Evolutionary conservation across 108 stramenopile genomes (phyloP).

Genomic region (Conticribra guillardii): DNA sequence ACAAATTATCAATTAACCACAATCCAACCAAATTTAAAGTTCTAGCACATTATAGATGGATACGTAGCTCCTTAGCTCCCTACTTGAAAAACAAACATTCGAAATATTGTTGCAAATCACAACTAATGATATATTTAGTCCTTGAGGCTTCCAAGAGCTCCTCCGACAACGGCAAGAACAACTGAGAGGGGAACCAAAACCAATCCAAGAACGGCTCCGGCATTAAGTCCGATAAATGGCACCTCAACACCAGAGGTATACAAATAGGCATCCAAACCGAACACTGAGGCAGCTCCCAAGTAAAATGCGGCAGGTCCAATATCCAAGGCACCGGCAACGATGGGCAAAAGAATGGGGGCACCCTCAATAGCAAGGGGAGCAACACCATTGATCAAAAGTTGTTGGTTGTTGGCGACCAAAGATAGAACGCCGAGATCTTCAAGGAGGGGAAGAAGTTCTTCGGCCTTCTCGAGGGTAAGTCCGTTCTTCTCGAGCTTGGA

Average conservation of each 20-base stretch:
- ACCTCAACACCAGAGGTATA: slow-evolving; percentile 67
- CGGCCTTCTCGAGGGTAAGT: slow-evolving; percentile 75
- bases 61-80: not conserved
- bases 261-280: slow-evolving; percentile 62
- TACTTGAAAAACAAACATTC: not conserved
- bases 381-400: slow-evolving; percentile 79
- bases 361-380: slow-evolving; percentile 81
- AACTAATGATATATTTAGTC: slow-evolving; percentile 46
- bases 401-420: slow-evolving; percentile 86
- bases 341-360: slow-evolving; percentile 78
- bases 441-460: slow-evolving; percentile 71
- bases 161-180: slow-evolving; percentile 67
- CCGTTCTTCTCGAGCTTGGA: slow-evolving; percentile 83
- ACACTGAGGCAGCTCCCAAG: slow-evolving; percentile 57
- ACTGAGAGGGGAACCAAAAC: slow-evolving; percentile 72
- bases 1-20: too few relatives aligned
- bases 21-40: too few relatives aligned
- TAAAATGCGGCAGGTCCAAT: slow-evolving; percentile 79
- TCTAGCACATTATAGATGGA: too few relatives aligned
- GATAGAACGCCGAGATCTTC: slow-evolving; percentile 73
- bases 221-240: slow-evolving; percentile 79
- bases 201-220: slow-evolving; percentile 65
- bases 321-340: slow-evolving; percentile 77
- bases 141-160: slow-evolving; percentile 73
- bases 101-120: not conserved